phyloP scores from a whole-genome alignment of 2,329 filamentous ascomycete species.

The Neonectria punicea region DNA sequence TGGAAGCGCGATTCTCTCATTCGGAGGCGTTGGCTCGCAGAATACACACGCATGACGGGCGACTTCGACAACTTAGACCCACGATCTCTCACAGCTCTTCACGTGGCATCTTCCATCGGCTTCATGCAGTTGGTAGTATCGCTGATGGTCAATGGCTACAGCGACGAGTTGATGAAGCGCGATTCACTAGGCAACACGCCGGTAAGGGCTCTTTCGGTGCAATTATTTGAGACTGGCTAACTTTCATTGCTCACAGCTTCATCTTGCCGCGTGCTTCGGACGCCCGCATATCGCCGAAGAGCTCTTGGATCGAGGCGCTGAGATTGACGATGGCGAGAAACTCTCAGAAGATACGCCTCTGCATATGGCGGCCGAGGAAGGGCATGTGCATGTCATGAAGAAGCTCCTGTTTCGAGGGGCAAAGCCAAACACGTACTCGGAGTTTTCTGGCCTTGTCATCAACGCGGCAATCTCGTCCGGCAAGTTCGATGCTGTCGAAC shows the following conservation, averaged over 20 bases:
- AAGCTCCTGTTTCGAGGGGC: conserved; percentile 51
- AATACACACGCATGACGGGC: conserved; percentile 46
- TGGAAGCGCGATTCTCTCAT: conserved; percentile 51
- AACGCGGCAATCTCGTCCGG: conserved; percentile 55
- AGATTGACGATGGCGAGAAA: conserved; percentile 46
- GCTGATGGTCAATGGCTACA: conserved; percentile 51
- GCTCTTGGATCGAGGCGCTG: conserved; percentile 22
- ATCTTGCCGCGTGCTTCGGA: conserved; percentile 27
- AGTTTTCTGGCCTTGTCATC: conserved; percentile 47
- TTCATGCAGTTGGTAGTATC: conserved; percentile 52
- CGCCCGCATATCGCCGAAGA: conserved; percentile 27
- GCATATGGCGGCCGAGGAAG: conserved; percentile 52
- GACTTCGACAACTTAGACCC: conserved; percentile 46
- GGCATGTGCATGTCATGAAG: conserved; percentile 53
- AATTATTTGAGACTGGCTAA: conserved; percentile 46
- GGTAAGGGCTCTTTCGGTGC: conserved; percentile 43
- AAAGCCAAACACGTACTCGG: conserved; percentile 47
- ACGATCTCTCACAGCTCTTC: conserved; percentile 48
- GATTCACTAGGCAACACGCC: conserved; percentile 49
- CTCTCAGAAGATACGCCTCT: conserved; percentile 48
- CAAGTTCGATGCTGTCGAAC: conserved; percentile 52
- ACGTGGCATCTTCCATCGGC: conserved; percentile 52
- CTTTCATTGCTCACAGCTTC: conserved; percentile 15
- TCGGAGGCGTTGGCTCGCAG: conserved; percentile 51
- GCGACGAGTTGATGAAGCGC: conserved; percentile 46